A percentile compares a stretch with the other conserved stretches of the same genome.
Conservation (phyloP, 148 eudicot species). For the Tetragonia tetragonoides region DNA sequence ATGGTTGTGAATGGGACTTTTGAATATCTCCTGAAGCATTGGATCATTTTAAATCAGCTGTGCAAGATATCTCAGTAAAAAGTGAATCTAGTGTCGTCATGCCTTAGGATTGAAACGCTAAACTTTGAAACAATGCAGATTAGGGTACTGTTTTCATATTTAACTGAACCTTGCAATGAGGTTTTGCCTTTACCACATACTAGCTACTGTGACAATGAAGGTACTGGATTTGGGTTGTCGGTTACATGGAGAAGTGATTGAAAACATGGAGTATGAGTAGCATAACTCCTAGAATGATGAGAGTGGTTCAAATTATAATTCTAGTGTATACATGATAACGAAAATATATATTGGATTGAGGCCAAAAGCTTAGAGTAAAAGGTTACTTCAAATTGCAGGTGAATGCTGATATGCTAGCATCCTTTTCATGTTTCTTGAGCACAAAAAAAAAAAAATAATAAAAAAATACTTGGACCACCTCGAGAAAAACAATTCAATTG, state of each 20-base stretch:
- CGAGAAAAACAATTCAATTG: no score
- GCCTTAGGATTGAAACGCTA: no score
- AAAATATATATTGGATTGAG: not conserved
- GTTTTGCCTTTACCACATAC: not conserved
- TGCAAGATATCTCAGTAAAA: not conserved
- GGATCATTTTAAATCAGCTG: not conserved
- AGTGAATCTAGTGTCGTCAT: not conserved
- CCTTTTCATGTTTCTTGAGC: no score
- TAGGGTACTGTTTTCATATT: not conserved
- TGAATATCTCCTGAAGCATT: not conserved
- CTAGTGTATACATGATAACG: not conserved
- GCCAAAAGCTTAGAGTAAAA: no score
- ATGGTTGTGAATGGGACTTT: not conserved
- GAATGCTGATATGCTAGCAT: no score
- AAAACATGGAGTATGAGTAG: not conserved
- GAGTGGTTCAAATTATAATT: not conserved
- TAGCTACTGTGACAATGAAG: not conserved
- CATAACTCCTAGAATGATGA: not conserved
- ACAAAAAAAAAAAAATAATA: no score
- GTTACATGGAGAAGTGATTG: not conserved
- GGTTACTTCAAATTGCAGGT: no score
- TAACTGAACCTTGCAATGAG: not conserved
- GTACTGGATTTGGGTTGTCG: not conserved
- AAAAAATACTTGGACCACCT: no score
- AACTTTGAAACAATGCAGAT: not conserved